Evolutionary conservation across 257 asterid genomes (phyloP), one percentile per base, ranked within the genome.

Genomic region (Sherardia arvensis): DNA sequence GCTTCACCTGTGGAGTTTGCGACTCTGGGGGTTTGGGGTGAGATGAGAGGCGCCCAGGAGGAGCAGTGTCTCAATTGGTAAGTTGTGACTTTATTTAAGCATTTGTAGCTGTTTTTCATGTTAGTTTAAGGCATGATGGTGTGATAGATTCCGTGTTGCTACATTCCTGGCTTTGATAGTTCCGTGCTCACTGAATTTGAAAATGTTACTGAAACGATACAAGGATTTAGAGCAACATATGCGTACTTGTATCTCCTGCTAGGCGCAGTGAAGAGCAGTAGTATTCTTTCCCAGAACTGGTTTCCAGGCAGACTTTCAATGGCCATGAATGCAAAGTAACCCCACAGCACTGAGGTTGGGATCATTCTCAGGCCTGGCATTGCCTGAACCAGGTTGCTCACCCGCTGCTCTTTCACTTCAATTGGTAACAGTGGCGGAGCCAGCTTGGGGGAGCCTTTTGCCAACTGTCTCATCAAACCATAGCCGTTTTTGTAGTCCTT

Each of bases 311-410:
- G 74, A 68, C 97, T 90, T 58, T 90, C 97, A 27, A 90, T 87
- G 65, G 97, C 97, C 97, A 90, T 90, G 73, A 81, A 90, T 33
- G 97, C 94, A 45, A 90, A 90, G 73, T 90, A 90, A 3, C 97
- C 97, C 97, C 97, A 90, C 2, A 90, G 89, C 9, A 90, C 94
- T 2, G 97, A 90, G 56, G 95, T 90, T 12, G 97, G 97, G 27
- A 90, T 90, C 95, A 82, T 90, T 76, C 94, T 79, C 73, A 90
- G 78, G 1, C 83, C 83, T 0, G 97, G 97, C 95, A 90, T 76
- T 28, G 97, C 69, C 48, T 90, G 97, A 76, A 90, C 73, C 66
- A 90, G 80, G 82, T 87, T 90, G 80, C 97, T 90, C 12, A 90
- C 64, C 0, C 97, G 94, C 71, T 90, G 95, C 69, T 90, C 97